Evolutionary conservation across 139 green algal species (phyloP).

Genomic region (Penium margaritaceum): DNA sequence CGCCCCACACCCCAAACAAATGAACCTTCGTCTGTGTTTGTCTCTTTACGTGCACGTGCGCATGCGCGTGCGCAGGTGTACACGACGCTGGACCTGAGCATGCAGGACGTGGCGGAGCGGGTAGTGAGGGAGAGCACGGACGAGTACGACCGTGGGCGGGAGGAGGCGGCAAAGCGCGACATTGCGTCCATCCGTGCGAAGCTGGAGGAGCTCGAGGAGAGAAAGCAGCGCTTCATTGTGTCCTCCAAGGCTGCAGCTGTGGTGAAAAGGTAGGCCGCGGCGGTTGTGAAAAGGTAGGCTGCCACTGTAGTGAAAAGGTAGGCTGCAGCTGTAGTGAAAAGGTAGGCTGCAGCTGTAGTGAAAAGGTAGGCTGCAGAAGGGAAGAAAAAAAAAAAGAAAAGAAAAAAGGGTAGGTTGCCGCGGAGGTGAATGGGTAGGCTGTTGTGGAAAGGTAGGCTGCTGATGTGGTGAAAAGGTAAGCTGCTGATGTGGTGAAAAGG

Average conservation of each 20-base stretch:
- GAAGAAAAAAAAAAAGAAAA: no score
- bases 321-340: no score
- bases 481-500: no score
- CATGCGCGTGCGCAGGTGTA: constrained; percentile 19
- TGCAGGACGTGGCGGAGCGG: constrained; percentile 50
- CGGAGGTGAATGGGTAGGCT: no score
- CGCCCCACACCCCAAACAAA: not conserved
- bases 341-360: no score
- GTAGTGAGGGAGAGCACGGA: constrained; percentile 37
- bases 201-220: constrained; percentile 4
- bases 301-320: no score
- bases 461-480: no score
- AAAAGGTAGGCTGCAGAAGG: no score
- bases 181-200: not conserved
- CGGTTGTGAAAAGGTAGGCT: no score
- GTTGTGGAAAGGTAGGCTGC: no score
- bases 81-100: constrained; percentile 52
- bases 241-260: not conserved
- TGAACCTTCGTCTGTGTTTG: not conserved
- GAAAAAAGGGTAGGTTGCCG: no score
- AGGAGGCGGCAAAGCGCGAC: not conserved
- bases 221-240: not conserved
- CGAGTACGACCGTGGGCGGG: constrained; percentile 36
- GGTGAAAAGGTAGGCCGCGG: not conserved
- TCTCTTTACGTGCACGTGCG: not conserved